Evolutionary conservation across 495 filamentous ascomycete species (phyloP), one percentile per base, ranked within the genome.

Genomic region (Achaetomiella virescens): DNA sequence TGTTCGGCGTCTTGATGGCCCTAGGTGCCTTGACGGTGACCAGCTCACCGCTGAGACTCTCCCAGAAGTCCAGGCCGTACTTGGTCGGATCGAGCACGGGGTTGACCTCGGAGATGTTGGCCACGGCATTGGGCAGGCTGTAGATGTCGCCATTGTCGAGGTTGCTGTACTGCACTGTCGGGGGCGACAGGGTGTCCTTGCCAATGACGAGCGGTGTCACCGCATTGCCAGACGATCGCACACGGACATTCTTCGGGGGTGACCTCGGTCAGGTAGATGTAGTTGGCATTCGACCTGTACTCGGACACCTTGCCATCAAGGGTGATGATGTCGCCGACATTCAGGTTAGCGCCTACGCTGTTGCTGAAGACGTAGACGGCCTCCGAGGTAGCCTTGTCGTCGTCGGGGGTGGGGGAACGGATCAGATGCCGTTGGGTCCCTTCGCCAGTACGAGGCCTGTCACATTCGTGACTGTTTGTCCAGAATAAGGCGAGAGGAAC

Each of bases 21-120:
- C 54, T 71, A 3, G 83, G 71, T 2, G 60, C 72, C 48, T 68
- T 69, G 27, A 85, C 62, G 0, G 72, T 80, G 11, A 85, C 80
- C 25, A 82, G 60, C 61, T 84, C 82, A 18, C 83, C 82, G 51
- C 61, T 74, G 48, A 85, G 59, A 48, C 75, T 79, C 71, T 85
- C 77, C 83, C 83, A 86, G 60, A 85, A 86, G 63, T 85, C 83
- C 47, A 86, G 59, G 1, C 82, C 83, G 56, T 81, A 84, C 47
- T 70, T 55, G 5, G 70, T 64, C 3, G 82, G 81, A 38, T 81
- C 33, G 15, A 84, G 66, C 1, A 67, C 67, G 0, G 80, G 80
- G 61, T 85, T 85, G 21, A 64, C 72, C 11, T 65, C 73, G 0
- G 80, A 81, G 52, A 84, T 58, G 62, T 75, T 69, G 58, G 64